Percentiles rank a stretch among this genome's conserved stretches.
Conservation (phyloP, 2,329 filamentous ascomycete species). For the Westerdykella ornata region DNA sequence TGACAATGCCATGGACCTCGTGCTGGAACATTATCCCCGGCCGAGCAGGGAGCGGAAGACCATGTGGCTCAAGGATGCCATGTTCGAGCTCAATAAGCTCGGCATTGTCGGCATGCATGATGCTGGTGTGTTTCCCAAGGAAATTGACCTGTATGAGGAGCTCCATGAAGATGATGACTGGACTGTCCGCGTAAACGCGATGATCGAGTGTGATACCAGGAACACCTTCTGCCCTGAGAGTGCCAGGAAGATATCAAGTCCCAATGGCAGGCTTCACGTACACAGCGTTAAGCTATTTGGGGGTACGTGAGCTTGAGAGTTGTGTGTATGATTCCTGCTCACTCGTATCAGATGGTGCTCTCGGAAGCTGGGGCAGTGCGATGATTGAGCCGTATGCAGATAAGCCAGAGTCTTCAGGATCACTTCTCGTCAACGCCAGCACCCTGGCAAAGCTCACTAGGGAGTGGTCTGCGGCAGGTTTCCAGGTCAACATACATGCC, state of each 20-base stretch:
- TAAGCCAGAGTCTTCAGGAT: constrained; percentile 54
- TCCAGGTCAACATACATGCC: constrained; percentile 65
- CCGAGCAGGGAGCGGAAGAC: constrained; percentile 50
- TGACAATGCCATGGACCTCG: constrained; percentile 63
- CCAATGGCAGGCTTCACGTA: constrained; percentile 50
- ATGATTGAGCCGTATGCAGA: constrained; percentile 65
- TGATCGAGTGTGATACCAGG: constrained; percentile 59
- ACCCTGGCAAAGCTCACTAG: constrained; percentile 49
- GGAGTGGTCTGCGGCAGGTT: constrained; percentile 55
- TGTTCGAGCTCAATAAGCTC: constrained; percentile 55
- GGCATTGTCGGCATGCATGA: constrained; percentile 65
- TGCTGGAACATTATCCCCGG: constrained; percentile 52
- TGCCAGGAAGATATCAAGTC: constrained; percentile 41
- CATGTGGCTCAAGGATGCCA: constrained; percentile 53
- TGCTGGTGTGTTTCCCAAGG: constrained; percentile 54
- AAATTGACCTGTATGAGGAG: constrained; percentile 50
- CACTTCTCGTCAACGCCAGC: constrained; percentile 59
- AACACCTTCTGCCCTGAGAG: constrained; percentile 57
- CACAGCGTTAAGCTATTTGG: constrained; percentile 64
- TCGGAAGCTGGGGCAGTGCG: constrained; percentile 65
- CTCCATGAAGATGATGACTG: constrained; percentile 49
- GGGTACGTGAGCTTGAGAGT: constrained; percentile 38
- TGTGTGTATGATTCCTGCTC: constrained; percentile 1
- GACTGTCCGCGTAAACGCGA: constrained; percentile 59
- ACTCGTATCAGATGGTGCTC: constrained; percentile 53